A percentile compares a stretch with the other conserved stretches of the same genome.
Conservation (phyloP, 495 filamentous ascomycete genomes). For the Echria macrotheca region DNA sequence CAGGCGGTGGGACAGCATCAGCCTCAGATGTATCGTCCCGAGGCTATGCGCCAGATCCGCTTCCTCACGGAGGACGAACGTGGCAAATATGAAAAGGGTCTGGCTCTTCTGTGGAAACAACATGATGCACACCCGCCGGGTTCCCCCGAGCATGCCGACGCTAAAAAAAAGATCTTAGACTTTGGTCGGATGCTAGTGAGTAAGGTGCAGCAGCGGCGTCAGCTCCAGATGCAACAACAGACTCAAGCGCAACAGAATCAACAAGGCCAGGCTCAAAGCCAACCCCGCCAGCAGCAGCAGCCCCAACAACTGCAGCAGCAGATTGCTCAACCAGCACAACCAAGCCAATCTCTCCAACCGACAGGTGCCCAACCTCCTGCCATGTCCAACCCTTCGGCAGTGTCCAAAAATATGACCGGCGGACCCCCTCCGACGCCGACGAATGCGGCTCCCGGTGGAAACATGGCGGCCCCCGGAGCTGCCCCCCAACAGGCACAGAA, state of each 20-base stretch:
- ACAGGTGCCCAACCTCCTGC: slow-evolving; percentile 8
- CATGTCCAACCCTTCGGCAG: background rate
- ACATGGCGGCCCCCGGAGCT: background rate
- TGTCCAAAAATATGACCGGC: background rate
- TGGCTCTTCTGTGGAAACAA: slow-evolving; percentile 54
- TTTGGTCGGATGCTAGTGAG: slow-evolving; percentile 59
- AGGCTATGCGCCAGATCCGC: slow-evolving; percentile 41
- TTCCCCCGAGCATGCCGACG: slow-evolving; percentile 52
- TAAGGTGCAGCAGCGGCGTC: slow-evolving; percentile 39
- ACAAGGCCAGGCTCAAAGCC: slow-evolving; percentile 12
- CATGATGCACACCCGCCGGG: slow-evolving; percentile 55
- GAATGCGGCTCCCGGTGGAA: background rate
- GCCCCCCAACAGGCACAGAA: slow-evolving; percentile 2
- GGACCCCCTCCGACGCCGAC: slow-evolving; percentile 4
- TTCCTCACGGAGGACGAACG: slow-evolving; percentile 55
- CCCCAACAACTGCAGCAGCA: slow-evolving; percentile 13
- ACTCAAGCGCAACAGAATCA: slow-evolving; percentile 29
- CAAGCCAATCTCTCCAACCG: slow-evolving; percentile 2
- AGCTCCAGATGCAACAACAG: slow-evolving; percentile 15
- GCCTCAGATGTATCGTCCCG: slow-evolving; percentile 36
- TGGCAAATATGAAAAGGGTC: slow-evolving; percentile 57
- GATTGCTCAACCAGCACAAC: slow-evolving; percentile 12
- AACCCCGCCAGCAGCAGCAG: slow-evolving; percentile 13
- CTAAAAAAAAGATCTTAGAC: slow-evolving; percentile 59
- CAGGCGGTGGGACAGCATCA: no score